Evolutionary conservation across 176 grass and related monocot species (phyloP).

Genomic region (Avena atlantica): DNA sequence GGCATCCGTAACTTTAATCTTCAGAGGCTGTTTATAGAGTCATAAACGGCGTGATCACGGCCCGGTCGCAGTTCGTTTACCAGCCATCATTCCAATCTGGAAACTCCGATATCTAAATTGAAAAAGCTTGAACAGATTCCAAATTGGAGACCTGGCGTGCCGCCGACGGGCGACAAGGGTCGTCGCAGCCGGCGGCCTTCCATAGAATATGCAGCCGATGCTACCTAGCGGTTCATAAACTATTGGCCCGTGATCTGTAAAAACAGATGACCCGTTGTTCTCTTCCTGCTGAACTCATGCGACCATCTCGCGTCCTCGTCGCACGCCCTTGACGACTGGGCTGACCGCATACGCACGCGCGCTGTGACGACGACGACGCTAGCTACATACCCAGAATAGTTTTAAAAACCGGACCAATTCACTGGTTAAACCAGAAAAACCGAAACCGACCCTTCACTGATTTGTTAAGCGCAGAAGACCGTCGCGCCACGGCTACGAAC

Average conservation of each 20-base stretch:
- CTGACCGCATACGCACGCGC: background rate
- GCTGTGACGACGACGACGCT: background rate
- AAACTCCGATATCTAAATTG: background rate
- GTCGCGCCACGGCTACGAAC: background rate
- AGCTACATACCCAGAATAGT: too few species aligned
- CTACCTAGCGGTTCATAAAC: background rate
- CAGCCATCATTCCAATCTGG: background rate
- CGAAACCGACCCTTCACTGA: too few species aligned
- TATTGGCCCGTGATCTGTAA: slow-evolving; percentile 39
- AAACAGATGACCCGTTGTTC: slow-evolving; percentile 14
- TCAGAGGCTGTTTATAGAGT: background rate
- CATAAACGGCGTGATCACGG: background rate
- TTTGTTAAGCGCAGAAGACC: too few species aligned
- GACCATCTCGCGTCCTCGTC: background rate
- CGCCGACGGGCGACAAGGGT: slow-evolving; percentile 12
- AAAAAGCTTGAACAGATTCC: background rate
- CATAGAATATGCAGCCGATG: slow-evolving; percentile 18
- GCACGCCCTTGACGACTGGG: background rate
- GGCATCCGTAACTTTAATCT: background rate
- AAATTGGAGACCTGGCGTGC: slow-evolving; percentile 6
- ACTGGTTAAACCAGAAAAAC: too few species aligned
- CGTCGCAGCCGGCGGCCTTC: background rate
- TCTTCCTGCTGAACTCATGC: background rate
- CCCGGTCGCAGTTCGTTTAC: background rate
- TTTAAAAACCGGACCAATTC: too few species aligned